Evolutionary conservation across 495 filamentous ascomycete genomes (phyloP), one percentile per base, ranked within the genome.

Genomic region (Annulohypoxylon stygium): DNA sequence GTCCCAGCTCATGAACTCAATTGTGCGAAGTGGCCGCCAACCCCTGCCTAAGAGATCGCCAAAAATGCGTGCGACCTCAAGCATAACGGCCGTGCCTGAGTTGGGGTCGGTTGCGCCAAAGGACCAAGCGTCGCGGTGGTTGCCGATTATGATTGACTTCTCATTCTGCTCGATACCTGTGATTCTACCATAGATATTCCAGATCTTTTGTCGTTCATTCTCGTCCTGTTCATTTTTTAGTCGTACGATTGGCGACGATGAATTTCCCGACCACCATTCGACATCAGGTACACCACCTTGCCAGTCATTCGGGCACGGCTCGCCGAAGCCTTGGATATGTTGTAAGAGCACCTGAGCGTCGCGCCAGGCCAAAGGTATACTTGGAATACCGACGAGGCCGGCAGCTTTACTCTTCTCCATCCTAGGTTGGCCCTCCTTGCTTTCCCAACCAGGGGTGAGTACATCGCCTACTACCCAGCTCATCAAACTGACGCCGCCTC

Each of bases 1-100:
- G 78, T 99, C 96, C 96, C 97, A 99, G 43, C 92, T 97, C 68
- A 92, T 92, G 78, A 99, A 99, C 75, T 94, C 90, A 75, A 99
- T 97, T 14, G 93, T 95, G 20, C 96, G 91, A 10, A 94, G 85
- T n/a, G 96, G 96, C 23, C 92, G 87, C 96, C 96, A 99, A 58
- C 94, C 94, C 41, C 87, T 87, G 12, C 79, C 81, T 16, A 88
- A 82, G 7, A 99, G 86, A 65, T 93, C 89, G 23, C 93, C 92
- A 77, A 98, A 91, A 67, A 97, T 89, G 41, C 91, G 88, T 9
- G 93, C 87, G 50, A 98, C 86, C 80, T 99, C 97, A 16, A 98
- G 81, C 84, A 98, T 91, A 26, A 97, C 87, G 11, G 96, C 97
- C 0, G 95, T 97, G 12, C 95, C 97, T 58, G 92, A 93, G 64